A percentile compares a stretch with the other conserved stretches of the same genome.
These are phyloP conservation scores for Prillingera fragicola DNA, from an alignment of 1,284 basidiomycete genomes.

Conservation along the genomic window DNA sequence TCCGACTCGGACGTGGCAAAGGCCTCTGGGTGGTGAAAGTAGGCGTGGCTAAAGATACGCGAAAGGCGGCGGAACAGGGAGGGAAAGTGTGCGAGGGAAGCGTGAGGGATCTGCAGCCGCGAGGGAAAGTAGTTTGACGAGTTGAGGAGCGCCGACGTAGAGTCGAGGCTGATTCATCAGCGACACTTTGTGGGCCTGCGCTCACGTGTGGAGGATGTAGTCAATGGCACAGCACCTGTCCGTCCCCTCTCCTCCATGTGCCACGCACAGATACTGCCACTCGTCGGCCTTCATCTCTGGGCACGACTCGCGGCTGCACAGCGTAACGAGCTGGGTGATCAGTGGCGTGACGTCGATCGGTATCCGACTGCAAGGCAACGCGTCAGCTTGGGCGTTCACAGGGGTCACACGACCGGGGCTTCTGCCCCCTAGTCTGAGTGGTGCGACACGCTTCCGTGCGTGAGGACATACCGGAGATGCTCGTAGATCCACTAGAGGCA, in stretches of 20 bases:
- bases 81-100: conserved; percentile 79
- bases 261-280: conserved; percentile 94
- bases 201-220: conserved; percentile 83
- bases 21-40: conserved; percentile 84
- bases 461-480: conserved; percentile 65
- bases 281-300: conserved; percentile 96
- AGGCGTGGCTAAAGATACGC: conserved; percentile 92
- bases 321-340: conserved; percentile 74
- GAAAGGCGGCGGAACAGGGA: conserved; percentile 65
- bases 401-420: not conserved
- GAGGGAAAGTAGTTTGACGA: conserved; percentile 85
- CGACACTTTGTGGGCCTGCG: conserved; percentile 1
- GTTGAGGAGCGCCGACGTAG: conserved; percentile 85
- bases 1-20: conserved; percentile 59
- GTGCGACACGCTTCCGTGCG: not conserved
- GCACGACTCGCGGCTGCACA: conserved; percentile 76
- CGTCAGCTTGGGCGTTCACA: conserved; percentile 1
- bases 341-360: conserved; percentile 88
- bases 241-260: conserved; percentile 54
- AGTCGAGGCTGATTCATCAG: conserved; percentile 80
- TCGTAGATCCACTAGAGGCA: conserved; percentile 91
- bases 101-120: conserved; percentile 71
- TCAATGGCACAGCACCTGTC: conserved; percentile 93
- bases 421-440: not conserved
- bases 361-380: conserved; percentile 60